Evolutionary conservation across 2,329 filamentous ascomycete genomes (phyloP), one percentile per base, ranked within the genome.

Genomic region (Arthrinium phaeospermum): DNA sequence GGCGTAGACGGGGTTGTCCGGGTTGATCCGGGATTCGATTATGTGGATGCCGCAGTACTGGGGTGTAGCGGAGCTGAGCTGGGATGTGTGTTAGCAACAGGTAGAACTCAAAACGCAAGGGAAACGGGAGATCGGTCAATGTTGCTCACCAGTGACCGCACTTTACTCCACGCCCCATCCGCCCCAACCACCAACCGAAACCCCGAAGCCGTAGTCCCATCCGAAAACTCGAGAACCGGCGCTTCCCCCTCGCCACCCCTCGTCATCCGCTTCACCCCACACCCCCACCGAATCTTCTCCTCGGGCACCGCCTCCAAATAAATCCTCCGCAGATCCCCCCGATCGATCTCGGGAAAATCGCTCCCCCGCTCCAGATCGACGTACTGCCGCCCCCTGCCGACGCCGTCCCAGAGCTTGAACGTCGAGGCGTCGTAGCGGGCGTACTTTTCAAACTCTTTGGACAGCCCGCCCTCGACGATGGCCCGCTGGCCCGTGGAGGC

Each of bases 361-460:
- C 34, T 41, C 4, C 80, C 77, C 7, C 57, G 57, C 57, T 41
- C 34, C 34, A n/a, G 57, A 19, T 64, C 34, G 80, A 79, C 10
- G 80, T 78, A 6, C 83, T 76, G 14, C 80, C 10, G 77, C 10
- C 80, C n/a, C 46, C 12, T 19, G 41, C 51, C 76, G 19, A 81
- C 80, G 68, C 82, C 81, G 75, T 87, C 84, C 14, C 85, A 80
- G 10, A 89, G 79, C 68, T 86, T 82, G 71, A 87, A 73, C 44
- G 84, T 85, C 71, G 90, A 87, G 71, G 85, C 84, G 73, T 90
- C 87, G 61, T 86, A 87, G 51, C 88, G 85, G 1, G 86, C 86
- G 70, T 85, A 74, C 73, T 84, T 81, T n/a, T 81, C 75, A 77
- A 90, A 91, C 45, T 85, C 81, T 0, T 86, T 83, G 78, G 82